A percentile compares a stretch with the other conserved stretches of the same genome.
phyloP scores from a whole-genome alignment of 169 alveolate species.

The Cyclospora cayetanensis region DNA sequence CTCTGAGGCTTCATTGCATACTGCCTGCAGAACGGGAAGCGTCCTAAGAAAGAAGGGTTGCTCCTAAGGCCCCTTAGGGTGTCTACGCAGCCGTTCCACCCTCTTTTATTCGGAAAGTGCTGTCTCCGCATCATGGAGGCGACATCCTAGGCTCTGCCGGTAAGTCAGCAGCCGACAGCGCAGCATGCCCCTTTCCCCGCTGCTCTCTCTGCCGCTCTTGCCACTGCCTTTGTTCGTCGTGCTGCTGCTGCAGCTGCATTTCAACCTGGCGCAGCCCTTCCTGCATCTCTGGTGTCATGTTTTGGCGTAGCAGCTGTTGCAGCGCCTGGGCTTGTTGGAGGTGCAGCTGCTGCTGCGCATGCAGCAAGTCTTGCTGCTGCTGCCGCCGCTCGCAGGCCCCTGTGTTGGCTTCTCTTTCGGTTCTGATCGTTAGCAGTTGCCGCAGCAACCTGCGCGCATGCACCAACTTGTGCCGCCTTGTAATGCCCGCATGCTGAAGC shows the following conservation, averaged over 20 bases:
- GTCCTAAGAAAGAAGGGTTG: too few species aligned
- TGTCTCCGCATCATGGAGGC: too few species aligned
- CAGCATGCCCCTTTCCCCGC: neutral
- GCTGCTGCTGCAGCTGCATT: conserved; percentile 25
- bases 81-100: too few species aligned
- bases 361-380: conserved; percentile 33
- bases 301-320: neutral
- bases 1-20: too few species aligned
- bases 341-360: neutral
- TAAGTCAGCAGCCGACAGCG: too few species aligned
- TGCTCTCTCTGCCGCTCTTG: conserved; percentile 34
- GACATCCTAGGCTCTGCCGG: too few species aligned
- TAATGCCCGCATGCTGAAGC: conserved; percentile 29
- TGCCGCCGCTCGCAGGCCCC: conserved; percentile 27
- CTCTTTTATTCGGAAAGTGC: too few species aligned
- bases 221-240: neutral
- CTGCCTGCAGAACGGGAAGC: too few species aligned
- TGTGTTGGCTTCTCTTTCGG: conserved; percentile 2
- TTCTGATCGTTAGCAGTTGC: conserved; percentile 33
- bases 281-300: conserved; percentile 7
- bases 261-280: neutral
- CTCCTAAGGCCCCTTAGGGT: too few species aligned
- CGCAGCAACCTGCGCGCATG: conserved; percentile 25
- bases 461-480: neutral
- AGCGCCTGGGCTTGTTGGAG: neutral